Evolutionary conservation across 2,329 filamentous ascomycete genomes (phyloP).

Genomic region (Phialemonium atrogriseum): DNA sequence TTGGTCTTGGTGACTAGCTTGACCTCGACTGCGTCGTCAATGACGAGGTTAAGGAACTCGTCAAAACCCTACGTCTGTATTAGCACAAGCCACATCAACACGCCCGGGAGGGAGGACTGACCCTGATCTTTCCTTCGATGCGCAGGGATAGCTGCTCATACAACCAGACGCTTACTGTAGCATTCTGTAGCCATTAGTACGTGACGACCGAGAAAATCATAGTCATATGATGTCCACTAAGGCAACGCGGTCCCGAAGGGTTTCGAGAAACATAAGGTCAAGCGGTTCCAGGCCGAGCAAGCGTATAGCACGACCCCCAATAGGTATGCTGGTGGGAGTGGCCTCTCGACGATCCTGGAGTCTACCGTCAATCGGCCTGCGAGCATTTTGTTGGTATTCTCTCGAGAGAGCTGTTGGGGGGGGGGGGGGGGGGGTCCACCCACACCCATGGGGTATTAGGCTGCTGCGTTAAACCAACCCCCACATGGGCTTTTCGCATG

Average conservation of each 20-base stretch:
- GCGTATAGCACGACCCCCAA: no score
- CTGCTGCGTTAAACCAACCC: no score
- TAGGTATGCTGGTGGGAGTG: no score
- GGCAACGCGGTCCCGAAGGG: conserved; percentile 46
- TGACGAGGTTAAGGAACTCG: conserved; percentile 97
- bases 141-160: conserved; percentile 92
- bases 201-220: not conserved
- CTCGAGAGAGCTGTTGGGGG: no score
- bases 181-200: conserved; percentile 41
- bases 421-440: no score
- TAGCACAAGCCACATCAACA: conserved; percentile 1
- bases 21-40: conserved; percentile 88
- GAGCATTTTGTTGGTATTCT: no score
- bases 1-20: conserved; percentile 75
- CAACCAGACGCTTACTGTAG: conserved; percentile 88
- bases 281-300: no score
- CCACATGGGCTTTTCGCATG: no score
- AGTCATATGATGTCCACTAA: conserved; percentile 54
- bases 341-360: no score
- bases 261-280: conserved; percentile 22
- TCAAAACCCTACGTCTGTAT: conserved; percentile 68
- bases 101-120: conserved; percentile 33
- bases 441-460: not conserved
- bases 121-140: conserved; percentile 94
- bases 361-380: no score